Evolutionary conservation across 2,329 filamentous ascomycete genomes (phyloP).

Genomic region (Sporothrix brunneoviolacea): DNA sequence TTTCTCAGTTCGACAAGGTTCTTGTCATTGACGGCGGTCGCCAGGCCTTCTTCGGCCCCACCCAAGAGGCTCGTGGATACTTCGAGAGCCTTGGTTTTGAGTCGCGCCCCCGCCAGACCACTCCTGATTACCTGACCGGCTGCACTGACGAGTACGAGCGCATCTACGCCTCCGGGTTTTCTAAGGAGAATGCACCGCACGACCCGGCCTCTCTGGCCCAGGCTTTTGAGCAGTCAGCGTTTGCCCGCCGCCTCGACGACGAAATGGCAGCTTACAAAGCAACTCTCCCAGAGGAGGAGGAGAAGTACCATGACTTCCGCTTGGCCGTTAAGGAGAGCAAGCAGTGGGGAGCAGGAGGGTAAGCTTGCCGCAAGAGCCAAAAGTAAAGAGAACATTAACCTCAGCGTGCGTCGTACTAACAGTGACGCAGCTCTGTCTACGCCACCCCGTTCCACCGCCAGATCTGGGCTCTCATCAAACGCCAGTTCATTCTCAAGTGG

Average conservation of each 20-base stretch:
- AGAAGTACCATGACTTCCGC: conserved; percentile 69
- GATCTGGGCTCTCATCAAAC: conserved; percentile 74
- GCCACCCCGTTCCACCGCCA: conserved; percentile 77
- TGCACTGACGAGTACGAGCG: conserved; percentile 82
- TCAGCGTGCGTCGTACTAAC: background rate
- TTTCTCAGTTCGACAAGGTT: conserved; percentile 75
- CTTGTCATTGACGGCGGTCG: conserved; percentile 70
- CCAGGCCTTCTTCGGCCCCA: conserved; percentile 69
- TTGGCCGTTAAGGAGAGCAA: conserved; percentile 72
- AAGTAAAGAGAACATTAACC: background rate
- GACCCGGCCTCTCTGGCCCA: conserved; percentile 58
- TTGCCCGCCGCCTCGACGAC: conserved; percentile 47
- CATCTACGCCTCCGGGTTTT: conserved; percentile 63
- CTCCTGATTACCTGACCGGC: conserved; percentile 73
- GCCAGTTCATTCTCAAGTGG: conserved; percentile 79
- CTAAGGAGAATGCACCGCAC: conserved; percentile 60
- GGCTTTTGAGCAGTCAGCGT: conserved; percentile 62
- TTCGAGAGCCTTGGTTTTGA: conserved; percentile 73
- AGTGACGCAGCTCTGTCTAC: conserved; percentile 60
- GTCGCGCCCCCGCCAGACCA: conserved; percentile 69
- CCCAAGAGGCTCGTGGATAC: conserved; percentile 60
- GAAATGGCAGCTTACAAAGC: conserved; percentile 66
- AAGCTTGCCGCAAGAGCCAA: background rate
- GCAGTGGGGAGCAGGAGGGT: conserved; percentile 53
- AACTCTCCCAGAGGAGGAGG: conserved; percentile 56